Percentiles rank a stretch among this genome's conserved stretches.
Evolutionary conservation across 2,329 filamentous ascomycete genomes (phyloP).

Genomic region (Fusarium pseudocircinatum): DNA sequence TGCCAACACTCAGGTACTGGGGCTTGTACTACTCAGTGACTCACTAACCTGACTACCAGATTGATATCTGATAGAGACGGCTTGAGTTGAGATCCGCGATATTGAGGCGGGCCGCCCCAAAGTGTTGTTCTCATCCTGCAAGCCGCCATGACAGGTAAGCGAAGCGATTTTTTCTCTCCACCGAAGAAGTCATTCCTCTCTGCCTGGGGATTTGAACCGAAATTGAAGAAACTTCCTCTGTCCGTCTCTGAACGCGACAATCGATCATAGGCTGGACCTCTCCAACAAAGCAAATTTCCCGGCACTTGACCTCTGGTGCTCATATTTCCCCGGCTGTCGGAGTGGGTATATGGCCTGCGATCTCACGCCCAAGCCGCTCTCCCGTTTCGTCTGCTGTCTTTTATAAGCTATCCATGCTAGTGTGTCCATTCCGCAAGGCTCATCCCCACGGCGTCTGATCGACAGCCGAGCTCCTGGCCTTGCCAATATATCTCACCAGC

Average conservation of each 20-base stretch:
- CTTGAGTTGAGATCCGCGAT: neutral
- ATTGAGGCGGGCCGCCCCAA: fast-evolving
- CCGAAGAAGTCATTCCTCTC: fast-evolving
- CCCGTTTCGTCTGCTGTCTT: neutral
- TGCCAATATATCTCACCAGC: fast-evolving
- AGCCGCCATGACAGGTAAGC: fast-evolving
- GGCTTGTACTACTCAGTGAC: neutral
- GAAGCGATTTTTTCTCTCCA: neutral
- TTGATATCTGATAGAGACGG: neutral
- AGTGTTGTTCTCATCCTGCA: neutral
- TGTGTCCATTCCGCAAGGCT: fast-evolving
- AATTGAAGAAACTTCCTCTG: fast-evolving
- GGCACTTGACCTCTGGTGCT: fast-evolving
- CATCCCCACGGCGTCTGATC: neutral
- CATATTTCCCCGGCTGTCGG: too few relatives aligned
- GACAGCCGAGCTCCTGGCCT: fast-evolving
- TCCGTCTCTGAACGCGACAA: neutral
- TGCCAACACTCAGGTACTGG: fast-evolving
- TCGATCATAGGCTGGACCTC: neutral
- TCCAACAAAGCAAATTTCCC: fast-evolving
- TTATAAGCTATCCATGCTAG: too few relatives aligned
- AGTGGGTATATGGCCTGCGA: neutral
- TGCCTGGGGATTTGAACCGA: fast-evolving
- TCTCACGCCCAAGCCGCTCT: neutral
- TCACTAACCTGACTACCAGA: fast-evolving